Conservation (phyloP, 2,329 filamentous ascomycete genomes). For the Seiridium cupressi region DNA sequence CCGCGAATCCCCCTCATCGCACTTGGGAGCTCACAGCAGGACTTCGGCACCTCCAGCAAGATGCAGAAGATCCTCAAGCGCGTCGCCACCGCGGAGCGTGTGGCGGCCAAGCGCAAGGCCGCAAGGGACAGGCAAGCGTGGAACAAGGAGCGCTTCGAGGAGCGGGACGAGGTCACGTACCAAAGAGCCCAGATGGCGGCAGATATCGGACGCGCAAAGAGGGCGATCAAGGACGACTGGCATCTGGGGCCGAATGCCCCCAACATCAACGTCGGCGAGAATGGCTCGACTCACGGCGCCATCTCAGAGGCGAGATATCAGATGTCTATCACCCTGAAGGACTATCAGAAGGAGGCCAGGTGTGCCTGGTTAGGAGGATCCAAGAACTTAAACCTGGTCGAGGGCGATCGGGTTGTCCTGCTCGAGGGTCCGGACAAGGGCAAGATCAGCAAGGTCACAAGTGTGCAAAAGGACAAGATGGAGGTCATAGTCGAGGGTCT, state of each 20-base stretch:
- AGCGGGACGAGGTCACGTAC: constrained; percentile 18
- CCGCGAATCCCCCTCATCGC: not conserved
- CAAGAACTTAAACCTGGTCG: constrained; percentile 59
- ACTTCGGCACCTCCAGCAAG: not conserved
- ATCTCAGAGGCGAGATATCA: constrained; percentile 36
- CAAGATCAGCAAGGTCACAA: constrained; percentile 72
- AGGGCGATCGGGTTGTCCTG: constrained; percentile 79
- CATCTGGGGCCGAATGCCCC: constrained; percentile 75
- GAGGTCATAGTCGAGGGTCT: constrained; percentile 60
- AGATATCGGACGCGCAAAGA: constrained; percentile 45
- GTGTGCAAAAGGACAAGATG: constrained; percentile 53
- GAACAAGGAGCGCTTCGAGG: constrained; percentile 21
- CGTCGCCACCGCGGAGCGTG: constrained; percentile 35
- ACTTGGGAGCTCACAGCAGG: not conserved
- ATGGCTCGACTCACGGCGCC: constrained; percentile 58
- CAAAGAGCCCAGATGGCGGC: constrained; percentile 25
- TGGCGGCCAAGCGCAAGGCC: constrained; percentile 27
- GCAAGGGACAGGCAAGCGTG: constrained; percentile 19
- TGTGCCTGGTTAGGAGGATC: constrained; percentile 55
- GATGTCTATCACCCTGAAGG: constrained; percentile 25
- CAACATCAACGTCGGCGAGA: constrained; percentile 65
- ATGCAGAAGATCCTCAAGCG: constrained; percentile 34
- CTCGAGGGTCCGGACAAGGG: constrained; percentile 76
- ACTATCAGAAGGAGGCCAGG: constrained; percentile 38
- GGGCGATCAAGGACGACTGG: constrained; percentile 72